These are phyloP conservation scores for Jacaranda copaia DNA, from an alignment of 257 asterid genomes.

Conservation along the genomic window DNA sequence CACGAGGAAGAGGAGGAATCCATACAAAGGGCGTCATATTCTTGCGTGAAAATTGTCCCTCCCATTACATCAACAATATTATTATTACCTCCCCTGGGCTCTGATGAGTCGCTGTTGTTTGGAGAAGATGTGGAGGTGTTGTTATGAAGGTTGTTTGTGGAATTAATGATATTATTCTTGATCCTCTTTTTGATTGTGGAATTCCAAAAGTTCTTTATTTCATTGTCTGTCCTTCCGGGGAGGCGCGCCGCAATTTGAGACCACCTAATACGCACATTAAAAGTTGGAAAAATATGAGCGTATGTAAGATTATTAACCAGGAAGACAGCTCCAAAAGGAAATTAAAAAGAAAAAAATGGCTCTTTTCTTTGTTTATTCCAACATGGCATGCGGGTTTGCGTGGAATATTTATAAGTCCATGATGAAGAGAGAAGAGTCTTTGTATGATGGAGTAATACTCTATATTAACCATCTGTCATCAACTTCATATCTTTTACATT, in stretches of 20 bases:
- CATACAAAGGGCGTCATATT: conserved; percentile 63
- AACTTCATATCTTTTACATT: too few species aligned
- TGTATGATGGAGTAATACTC: too few species aligned
- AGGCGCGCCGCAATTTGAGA: conserved; percentile 93
- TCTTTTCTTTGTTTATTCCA: too few species aligned
- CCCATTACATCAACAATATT: conserved; percentile 27
- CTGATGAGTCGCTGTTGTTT: conserved; percentile 56
- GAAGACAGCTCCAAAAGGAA: too few species aligned
- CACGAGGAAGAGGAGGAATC: conserved; percentile 63
- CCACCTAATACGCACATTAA: conserved; percentile 58
- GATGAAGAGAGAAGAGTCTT: too few species aligned
- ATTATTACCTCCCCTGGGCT: conserved; percentile 20
- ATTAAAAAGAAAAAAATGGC: too few species aligned
- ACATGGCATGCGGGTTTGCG: too few species aligned
- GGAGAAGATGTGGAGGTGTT: too few species aligned
- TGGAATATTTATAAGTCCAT: too few species aligned
- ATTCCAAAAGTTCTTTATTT: conserved; percentile 94
- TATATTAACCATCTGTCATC: too few species aligned
- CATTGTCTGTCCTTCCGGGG: conserved; percentile 97
- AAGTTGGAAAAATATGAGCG: too few species aligned
- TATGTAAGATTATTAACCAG: too few species aligned
- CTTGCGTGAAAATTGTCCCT: conserved; percentile 66
- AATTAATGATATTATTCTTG: conserved; percentile 44
- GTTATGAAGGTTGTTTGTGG: neutral
- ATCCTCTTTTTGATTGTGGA: conserved; percentile 83